Evolutionary conservation across 192 early-diverging fungal genomes (phyloP), one percentile per base, ranked within the genome.

Genomic region (Mortierella hygrophila): DNA sequence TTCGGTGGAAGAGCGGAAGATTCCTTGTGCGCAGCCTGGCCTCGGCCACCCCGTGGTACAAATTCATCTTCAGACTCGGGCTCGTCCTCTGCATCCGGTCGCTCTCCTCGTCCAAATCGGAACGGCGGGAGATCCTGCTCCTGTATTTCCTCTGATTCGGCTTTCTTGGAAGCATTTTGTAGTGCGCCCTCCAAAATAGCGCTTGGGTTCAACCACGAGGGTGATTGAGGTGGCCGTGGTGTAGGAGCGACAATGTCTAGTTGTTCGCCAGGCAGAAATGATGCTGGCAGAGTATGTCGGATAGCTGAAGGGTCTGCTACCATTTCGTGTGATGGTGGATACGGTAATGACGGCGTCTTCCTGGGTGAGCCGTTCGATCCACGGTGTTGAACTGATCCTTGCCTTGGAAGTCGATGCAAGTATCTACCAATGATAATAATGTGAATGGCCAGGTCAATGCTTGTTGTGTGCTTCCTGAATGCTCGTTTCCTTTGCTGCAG

Each of bases 31-130:
- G 70, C 21, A 16, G 70, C 37, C 37, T 71, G 37, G 40, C 70
- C 37, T 72, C 75, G 47, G 11, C 60, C 60, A 20, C 49, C 52
- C 20, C 72, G 68, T 18, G 76, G 77, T 13, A 78, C 60, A 70
- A 78, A 70, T 47, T 83, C 82, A 38, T 83, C 82, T 42, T 83
- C 82, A 3, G 82, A 83, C 37, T 83, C 82, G 10, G 82, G 82
- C 26, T 83, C 82, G 32, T 83, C 81, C 4, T 82, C 81, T 35
- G 82, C 76, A 70, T 83, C 82, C n/a, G 82, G 82, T 37, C 82
- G 57, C 40, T 83, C 82, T 15, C 82, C 82, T 32, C 82, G 76
- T 11, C 82, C 82, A 60, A 83, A 83, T 35, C 82, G 82, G 29
- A 83, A 77, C 11, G 82, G 82, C 23, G 82, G 82, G 29, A 77